These are phyloP conservation scores for Elsinoe perseae DNA, from an alignment of 2,329 filamentous ascomycete genomes.

Conservation along the genomic window DNA sequence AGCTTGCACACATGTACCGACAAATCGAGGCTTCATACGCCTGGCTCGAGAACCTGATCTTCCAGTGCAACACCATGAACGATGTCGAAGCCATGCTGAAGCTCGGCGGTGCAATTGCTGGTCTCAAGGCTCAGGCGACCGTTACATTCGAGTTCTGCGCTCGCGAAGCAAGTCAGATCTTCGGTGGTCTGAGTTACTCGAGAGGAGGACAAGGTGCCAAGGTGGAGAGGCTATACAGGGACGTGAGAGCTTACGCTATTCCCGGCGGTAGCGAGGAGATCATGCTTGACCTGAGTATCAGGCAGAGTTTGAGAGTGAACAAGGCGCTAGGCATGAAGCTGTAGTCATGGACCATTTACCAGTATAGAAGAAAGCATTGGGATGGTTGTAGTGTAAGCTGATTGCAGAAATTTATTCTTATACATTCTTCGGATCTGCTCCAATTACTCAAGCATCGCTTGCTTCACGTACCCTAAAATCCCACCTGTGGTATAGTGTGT, in stretches of 20 bases:
- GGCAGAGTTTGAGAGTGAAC: conserved; percentile 80
- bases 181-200: conserved; percentile 86
- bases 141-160: conserved; percentile 97
- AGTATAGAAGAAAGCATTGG: background rate
- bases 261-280: conserved; percentile 96
- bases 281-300: conserved; percentile 93
- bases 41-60: conserved; percentile 94
- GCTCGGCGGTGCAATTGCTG: conserved; percentile 86
- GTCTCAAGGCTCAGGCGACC: conserved; percentile 88
- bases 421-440: background rate
- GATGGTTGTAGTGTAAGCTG: background rate
- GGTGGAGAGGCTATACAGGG: conserved; percentile 87
- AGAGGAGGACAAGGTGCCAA: conserved; percentile 91
- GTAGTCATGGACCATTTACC: conserved; percentile 38
- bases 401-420: background rate
- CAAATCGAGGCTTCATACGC: conserved; percentile 96
- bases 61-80: conserved; percentile 85
- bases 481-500: no score
- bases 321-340: conserved; percentile 94
- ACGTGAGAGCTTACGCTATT: conserved; percentile 90
- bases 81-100: conserved; percentile 94
- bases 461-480: no score
- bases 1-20: conserved; percentile 95
- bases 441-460: background rate
- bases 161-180: conserved; percentile 92